These are phyloP conservation scores for Chalaropsis thielavioides DNA, from an alignment of 2,329 filamentous ascomycete species.

Conservation along the genomic window DNA sequence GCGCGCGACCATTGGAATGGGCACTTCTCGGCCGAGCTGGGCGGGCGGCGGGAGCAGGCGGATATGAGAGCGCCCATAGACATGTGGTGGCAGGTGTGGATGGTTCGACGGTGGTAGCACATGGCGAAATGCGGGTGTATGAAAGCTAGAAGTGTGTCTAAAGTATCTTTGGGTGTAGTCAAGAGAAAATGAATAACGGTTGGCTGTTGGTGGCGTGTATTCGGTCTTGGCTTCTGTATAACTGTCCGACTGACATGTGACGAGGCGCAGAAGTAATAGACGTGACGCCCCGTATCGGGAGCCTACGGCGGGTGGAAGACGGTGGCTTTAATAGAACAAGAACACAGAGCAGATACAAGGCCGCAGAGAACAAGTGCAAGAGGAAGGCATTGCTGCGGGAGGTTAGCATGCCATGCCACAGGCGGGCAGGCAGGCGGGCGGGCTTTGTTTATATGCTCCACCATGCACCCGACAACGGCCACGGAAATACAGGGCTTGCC, in stretches of 20 bases:
- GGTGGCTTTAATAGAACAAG: neutral
- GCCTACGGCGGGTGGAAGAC: neutral
- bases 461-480: neutral
- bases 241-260: neutral
- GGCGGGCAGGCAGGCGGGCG: neutral
- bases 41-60: slow-evolving; percentile 8
- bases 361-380: neutral
- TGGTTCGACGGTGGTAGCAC: slow-evolving; percentile 20
- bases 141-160: too few species aligned
- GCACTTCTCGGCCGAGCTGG: neutral
- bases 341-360: neutral
- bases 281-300: neutral
- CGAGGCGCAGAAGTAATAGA: neutral
- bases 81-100: slow-evolving; percentile 20
- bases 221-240: neutral
- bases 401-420: slow-evolving; percentile 1
- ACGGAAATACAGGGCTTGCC: neutral
- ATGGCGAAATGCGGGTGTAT: slow-evolving; percentile 16
- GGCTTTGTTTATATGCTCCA: neutral
- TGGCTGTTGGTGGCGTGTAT: neutral
- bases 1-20: slow-evolving; percentile 17
- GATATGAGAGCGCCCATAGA: slow-evolving; percentile 14
- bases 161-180: neutral
- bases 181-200: too few species aligned
- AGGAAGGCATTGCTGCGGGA: neutral